Base-by-base conservation (phyloP, 2,329 filamentous ascomycete genomes). In the Arthrobotrys musiformis region DNA sequence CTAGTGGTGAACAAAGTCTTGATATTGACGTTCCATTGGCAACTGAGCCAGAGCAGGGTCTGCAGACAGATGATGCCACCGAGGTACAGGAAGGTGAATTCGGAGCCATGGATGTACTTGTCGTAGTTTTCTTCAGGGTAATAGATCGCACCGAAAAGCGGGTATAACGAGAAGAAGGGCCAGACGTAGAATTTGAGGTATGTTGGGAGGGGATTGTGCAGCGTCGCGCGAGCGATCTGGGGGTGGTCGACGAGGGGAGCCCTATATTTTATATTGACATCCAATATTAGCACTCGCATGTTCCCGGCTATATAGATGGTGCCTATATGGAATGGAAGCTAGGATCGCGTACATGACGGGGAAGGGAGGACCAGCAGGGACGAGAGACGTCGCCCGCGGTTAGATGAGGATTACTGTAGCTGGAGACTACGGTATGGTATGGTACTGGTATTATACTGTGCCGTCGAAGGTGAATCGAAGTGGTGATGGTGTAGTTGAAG, bases 41-140 rank as follows among this genome's bases (percentile, higher is more conserved):
- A 99, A 86, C 92, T 94, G 78, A 99, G 88, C 94, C 95, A 99
- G 81, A 93, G 86, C 79, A 99, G 88, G 79, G 92, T 90, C 86
- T 99, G 96, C 70, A 91, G 82, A 9, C 94, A 97, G 83, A 96
- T 87, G 82, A 99, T 97, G 80, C 90, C 88, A 81, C 92, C 94
- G 80, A 91, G 89, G 90, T 93, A 99, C 79, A 99, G 93, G 83
- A 97, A 97, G 0, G 96, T 98, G 94, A 95, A 99, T 87, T 99
- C 95, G 81, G 92, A 90, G n/a, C 91, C 94, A 81, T 92, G 89
- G 79, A 99, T 96, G 86, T 98, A 90, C 82, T 90, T 91, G 80
- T 97, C 91, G 84, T 99, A 99, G 80, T 92, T 90, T 66, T 93
- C 91, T 78, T 90, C 87, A 22, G 90, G 91, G 66, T 97, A 89